phyloP scores from a whole-genome alignment of 1,139 yeast genomes.

The Saccharomycopsis phalli region DNA sequence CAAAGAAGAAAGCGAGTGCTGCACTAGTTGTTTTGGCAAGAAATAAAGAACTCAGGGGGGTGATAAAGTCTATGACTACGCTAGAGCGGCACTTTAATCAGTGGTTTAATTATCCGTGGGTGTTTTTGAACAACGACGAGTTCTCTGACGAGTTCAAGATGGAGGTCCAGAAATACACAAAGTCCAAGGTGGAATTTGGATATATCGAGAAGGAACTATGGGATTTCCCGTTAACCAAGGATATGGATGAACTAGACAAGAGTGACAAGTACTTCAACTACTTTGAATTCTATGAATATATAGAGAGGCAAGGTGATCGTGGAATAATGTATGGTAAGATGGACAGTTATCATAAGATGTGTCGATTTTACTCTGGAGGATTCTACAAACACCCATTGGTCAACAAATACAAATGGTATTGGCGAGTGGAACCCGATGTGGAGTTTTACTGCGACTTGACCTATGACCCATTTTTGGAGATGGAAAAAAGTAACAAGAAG shows the following conservation, averaged over 20 bases:
- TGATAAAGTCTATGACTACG: constrained; percentile 56
- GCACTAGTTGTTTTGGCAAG: constrained; percentile 78
- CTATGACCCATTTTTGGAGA: constrained; percentile 80
- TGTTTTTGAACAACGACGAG: constrained; percentile 70
- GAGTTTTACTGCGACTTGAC: constrained; percentile 84
- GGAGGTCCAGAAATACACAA: constrained; percentile 40
- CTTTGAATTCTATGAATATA: constrained; percentile 39
- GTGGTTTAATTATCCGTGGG: constrained; percentile 87
- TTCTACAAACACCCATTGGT: constrained; percentile 71
- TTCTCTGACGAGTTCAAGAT: constrained; percentile 55
- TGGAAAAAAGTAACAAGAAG: constrained; percentile 59
- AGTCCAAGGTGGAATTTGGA: constrained; percentile 60
- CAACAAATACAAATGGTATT: constrained; percentile 69
- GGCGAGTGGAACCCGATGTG: constrained; percentile 92
- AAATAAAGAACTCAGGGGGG: constrained; percentile 64
- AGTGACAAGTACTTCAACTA: constrained; percentile 9
- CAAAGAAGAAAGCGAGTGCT: constrained; percentile 46
- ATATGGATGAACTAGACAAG: constrained; percentile 21
- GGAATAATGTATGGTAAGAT: constrained; percentile 73
- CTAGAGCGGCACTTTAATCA: constrained; percentile 82
- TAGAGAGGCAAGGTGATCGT: constrained; percentile 69
- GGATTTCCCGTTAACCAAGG: constrained; percentile 38
- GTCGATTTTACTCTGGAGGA: constrained; percentile 56
- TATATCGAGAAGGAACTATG: constrained; percentile 42
- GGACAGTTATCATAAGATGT: constrained; percentile 64